Evolutionary conservation across 805 yeast species (phyloP), one percentile per base, ranked within the genome.

Genomic region (Saccharomycodes ludwigii): DNA sequence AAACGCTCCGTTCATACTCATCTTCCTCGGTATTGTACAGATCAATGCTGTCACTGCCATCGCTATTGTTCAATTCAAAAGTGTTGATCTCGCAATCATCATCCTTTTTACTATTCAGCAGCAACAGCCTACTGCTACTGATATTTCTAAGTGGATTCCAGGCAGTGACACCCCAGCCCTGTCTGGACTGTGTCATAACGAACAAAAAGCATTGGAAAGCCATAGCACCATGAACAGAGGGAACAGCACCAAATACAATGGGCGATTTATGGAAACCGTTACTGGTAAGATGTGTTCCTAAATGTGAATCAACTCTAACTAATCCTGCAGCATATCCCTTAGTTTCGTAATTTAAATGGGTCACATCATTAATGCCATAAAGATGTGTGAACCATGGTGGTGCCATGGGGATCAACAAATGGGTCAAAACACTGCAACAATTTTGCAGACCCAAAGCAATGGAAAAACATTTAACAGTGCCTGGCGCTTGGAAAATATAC

Each of bases 301-400:
- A 45, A 16, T 73, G 75, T 18, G 66, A 52, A 45, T 76, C 82
- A n/a, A 72, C 74, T 28, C 82, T 57, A 3, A 72, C 68, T 26
- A 76, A 56, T 2, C 84, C 84, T 10, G 83, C 86, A 2, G 82
- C 78, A 45, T 68, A 77, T 10, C 82, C 82, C 10, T 67, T 66
- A 66, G 72, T 72, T 20, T 67, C 69, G 48, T 76, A 77, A 38
- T 65, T 60, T 2, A 79, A 77, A 7, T 48, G 57, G 35, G 47
- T 63, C 4, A 41, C 41, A 33, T 51, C 65, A 39, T 71, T 67
- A 15, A 66, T 64, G 3, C 83, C 81, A 41, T 76, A 65, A 38
- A 71, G 38, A 45, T 70, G 75, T 29, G 73, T 68, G 48, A 74
- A 77, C 76, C 83, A 73, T 3, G 85, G 85, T 1, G 85, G 80